These are phyloP conservation scores for Leccinellum albellum DNA, from an alignment of 768 basidiomycete species.

Conservation along the genomic window DNA sequence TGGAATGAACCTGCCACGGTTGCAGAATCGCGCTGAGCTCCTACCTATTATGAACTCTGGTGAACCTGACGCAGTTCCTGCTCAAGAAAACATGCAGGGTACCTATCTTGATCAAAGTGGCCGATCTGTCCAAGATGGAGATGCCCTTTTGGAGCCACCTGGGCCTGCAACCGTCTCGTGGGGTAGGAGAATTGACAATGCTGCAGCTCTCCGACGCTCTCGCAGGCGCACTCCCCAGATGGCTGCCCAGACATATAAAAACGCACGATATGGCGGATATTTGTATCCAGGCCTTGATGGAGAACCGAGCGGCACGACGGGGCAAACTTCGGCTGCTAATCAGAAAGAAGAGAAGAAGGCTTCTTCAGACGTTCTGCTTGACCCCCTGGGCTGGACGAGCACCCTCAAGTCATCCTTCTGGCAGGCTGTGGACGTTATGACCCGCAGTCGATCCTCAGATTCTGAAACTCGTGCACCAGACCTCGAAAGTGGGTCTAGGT, in stretches of 20 bases:
- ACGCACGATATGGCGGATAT: conserved; percentile 13
- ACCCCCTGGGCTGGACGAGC: conserved; percentile 37
- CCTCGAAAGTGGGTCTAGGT: conserved; percentile 10
- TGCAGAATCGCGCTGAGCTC: neutral
- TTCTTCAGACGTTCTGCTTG: conserved; percentile 2
- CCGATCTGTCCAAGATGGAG: conserved; percentile 1
- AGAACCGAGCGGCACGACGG: neutral
- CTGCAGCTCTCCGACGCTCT: conserved; percentile 20
- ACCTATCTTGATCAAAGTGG: neutral
- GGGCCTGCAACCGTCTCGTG: conserved; percentile 23
- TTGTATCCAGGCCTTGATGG: conserved; percentile 6
- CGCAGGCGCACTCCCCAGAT: conserved; percentile 5
- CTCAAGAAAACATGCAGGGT: neutral
- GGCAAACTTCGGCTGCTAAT: neutral
- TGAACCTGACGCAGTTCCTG: neutral
- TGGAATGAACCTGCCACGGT: conserved; percentile 11
- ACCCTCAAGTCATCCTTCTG: conserved; percentile 43
- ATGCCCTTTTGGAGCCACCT: conserved; percentile 13
- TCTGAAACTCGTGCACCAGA: neutral
- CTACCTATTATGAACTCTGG: neutral
- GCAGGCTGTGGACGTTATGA: conserved; percentile 48
- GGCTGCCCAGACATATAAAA: conserved; percentile 5
- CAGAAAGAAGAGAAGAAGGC: neutral
- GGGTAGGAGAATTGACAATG: conserved; percentile 27
- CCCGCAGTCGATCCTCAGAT: conserved; percentile 36